Evolutionary conservation across 768 basidiomycete genomes (phyloP), one percentile per base, ranked within the genome.

Genomic region (Albatrellus ellisii): DNA sequence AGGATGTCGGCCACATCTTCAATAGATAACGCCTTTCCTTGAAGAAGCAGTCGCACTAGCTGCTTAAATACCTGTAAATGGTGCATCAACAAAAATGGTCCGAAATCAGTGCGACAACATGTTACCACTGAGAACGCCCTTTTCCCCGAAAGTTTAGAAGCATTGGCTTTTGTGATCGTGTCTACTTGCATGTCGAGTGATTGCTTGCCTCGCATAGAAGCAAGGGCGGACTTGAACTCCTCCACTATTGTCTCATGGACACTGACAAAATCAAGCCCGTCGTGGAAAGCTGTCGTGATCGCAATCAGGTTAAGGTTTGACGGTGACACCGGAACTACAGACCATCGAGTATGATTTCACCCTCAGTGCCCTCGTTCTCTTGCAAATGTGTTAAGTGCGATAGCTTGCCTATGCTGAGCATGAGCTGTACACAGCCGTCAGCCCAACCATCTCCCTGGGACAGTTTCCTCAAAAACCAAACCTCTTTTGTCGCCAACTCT

Each of bases 391-490:
- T 84, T 11, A 95, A 65, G 52, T 86, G 76, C 0, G 81, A 66
- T 9, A 98, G 71, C 59, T 97, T 97, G 17, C 87, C 87, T 21
- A 97, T 75, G 54, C 89, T 91, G 42, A 92, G 72, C 73, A 88
- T 79, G 35, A 97, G 66, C 92, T 98, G 52, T 38, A 26, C 36
- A 33, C 34, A 14, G 4, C 31, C 14, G 21, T 41, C 36, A 46
- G 40, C 11, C 15, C 22, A n/a, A n/a, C n/a, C n/a, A n/a, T n/a
- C n/a, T n/a, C n/a, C n/a, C n/a, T n/a, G n/a, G n/a, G n/a, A n/a
- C n/a, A n/a, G n/a, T n/a, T n/a, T n/a, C n/a, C n/a, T n/a, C n/a
- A n/a, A n/a, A n/a, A n/a, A 26, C 34, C 56, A 73, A 56, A 92
- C 92, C 65, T 94, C 84, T 66, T 82, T 86, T 15, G 76, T 69